Base-by-base conservation (phyloP, 352 stramenopile species). In the Discostella stelligera region DNA sequence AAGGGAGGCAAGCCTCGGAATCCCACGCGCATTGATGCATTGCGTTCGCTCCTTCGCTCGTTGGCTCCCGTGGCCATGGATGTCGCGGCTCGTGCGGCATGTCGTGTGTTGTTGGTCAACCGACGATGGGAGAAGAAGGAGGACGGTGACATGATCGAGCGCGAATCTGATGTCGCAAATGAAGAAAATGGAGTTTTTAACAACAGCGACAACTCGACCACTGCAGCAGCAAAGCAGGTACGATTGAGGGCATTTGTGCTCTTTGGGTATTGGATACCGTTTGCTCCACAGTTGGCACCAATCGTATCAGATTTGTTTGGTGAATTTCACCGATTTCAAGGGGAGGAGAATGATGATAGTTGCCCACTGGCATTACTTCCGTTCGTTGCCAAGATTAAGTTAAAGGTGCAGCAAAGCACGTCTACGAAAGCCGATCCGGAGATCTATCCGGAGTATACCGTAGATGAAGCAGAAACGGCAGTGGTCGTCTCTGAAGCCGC, bases 1-100 rank as follows among this genome's bases (percentile, higher is more conserved):
- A 79, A 77, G 61, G 68, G 71, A 14, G 78, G 78, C 14, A 63
- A 48, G 52, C 60, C 74, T 53, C 78, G 72, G 18, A n/a, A 66
- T 53, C 67, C 46, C 27, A 86, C 75, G 14, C 66, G 76, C 14
- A 77, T 87, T 27, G 88, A 93, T 82, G 87, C 87, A 58, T 37
- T 94, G 14, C 80, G 86, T 13, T 76, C 76, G 10, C 69, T 92
- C 8, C 66, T 92, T 0, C 74, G 87, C 27, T 62, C 72, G 25
- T 72, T 92, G 46, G 81, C 86, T 23, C 83, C 86, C 4, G 71
- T 94, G 32, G 82, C 85, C 5, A 83, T 91, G 56, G 85, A 94
- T 69, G 78, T 92, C 10, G 81, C 66, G 13, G 68, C 79, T 11
- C 62, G 74, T 21, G 79, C 60, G 20, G 66, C 76, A 32, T 79